Evolutionary conservation across 78 protist species (phyloP), one percentile per base, ranked within the genome.

Genomic region (Dictyostelium citrinum): DNA sequence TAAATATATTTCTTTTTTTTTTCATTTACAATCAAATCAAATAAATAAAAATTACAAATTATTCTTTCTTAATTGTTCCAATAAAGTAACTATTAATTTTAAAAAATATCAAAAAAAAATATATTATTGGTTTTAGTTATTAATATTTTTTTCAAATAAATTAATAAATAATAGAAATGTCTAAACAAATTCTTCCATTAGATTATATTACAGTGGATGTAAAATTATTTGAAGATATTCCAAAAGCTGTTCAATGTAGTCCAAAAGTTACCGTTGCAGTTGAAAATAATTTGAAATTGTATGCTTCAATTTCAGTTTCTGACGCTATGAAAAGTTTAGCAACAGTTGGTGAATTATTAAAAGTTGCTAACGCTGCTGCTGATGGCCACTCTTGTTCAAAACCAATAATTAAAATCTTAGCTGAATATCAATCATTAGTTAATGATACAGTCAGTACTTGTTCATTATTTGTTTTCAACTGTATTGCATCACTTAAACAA

Each of bases 311-410:
- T 24, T 43, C 49, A 43, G 46, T 77, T 46, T 5, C 4, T 5
- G 64, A 27, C 6, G 46, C 82, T 11, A 77, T 77, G 82, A 46
- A 22, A 27, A 6, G 29, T 43, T 43, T 77, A 0, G 82, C 67
- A n/a, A 45, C 64, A 24, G 82, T 77, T 33, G 39, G 55, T 77
- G 68, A 77, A 2, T 45, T 77, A 37, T 27, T 77, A 6, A 77
- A 45, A 77, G 64, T 45, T 27, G 82, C 82, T 0, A 77, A 77
- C 46, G 82, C 82, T 5, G 82, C 82, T 2, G 27, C 82, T 2
- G 2, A 77, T 45, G 64, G 82, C 1, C 46, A 45, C 51, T 9
- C 64, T 45, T 77, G 82, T 45, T 41, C 60, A 7, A 39, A n/a
- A 17, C 82, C 82, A 45, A 77, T 77, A n/a, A 45, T 39, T 77